Evolutionary conservation across 208 protist species (phyloP).

Genomic region (Phytomonas francai): DNA sequence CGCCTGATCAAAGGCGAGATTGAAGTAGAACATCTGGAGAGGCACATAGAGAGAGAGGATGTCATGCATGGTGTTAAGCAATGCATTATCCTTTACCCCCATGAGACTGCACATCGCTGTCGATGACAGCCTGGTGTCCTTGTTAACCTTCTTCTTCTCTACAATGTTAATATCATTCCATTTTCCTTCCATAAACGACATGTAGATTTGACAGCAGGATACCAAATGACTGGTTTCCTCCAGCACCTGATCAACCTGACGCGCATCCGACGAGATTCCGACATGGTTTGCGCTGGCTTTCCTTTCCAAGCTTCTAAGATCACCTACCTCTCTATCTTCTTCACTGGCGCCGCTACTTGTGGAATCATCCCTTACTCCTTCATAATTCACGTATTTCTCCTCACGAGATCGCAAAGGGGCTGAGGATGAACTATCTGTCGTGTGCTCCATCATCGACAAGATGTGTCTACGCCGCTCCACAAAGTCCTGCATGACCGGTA

Average conservation of each 20-base stretch:
- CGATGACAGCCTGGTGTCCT: not conserved
- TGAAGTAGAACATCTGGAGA: conserved; percentile 69
- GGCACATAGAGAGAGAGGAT: conserved; percentile 73
- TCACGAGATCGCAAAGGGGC: conserved; percentile 6
- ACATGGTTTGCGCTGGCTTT: conserved; percentile 2
- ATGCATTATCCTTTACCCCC: conserved; percentile 31
- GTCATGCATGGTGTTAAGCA: conserved; percentile 70
- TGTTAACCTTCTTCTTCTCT: not conserved
- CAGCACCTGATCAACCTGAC: conserved; percentile 66
- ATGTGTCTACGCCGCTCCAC: conserved; percentile 48
- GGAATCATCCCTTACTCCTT: too few relatives aligned
- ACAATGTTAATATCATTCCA: not conserved
- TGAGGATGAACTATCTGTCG: not conserved
- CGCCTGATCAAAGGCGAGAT: conserved; percentile 63
- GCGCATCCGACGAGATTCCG: conserved; percentile 32
- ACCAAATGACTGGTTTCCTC: conserved; percentile 84
- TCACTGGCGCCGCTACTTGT: too few relatives aligned
- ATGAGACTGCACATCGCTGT: conserved; percentile 9
- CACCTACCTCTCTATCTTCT: too few relatives aligned
- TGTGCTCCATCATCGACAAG: conserved; percentile 9
- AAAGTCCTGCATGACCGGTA: conserved; percentile 70
- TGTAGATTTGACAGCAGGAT: conserved; percentile 80
- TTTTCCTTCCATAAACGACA: conserved; percentile 41
- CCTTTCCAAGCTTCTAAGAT: too few relatives aligned
- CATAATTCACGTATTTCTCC: too few relatives aligned